Evolutionary conservation across 2,329 filamentous ascomycete species (phyloP), one percentile per base, ranked within the genome.

Genomic region (Didymella arachidicola): DNA sequence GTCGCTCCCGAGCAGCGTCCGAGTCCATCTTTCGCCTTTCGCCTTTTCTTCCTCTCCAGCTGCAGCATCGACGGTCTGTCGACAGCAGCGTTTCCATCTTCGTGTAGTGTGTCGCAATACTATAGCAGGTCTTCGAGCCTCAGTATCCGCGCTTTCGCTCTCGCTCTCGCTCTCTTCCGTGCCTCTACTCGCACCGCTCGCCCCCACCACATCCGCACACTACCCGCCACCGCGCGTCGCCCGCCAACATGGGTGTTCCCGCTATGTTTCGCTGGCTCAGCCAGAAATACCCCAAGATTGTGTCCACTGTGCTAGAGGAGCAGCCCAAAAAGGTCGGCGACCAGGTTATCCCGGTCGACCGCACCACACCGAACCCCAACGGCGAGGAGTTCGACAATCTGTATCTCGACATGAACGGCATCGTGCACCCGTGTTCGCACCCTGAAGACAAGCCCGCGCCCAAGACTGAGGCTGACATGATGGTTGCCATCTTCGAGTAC

Each of bases 331-430:
- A 88, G 64, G 87, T 98, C 77, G 92, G 97, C 84, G 94, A 93
- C 66, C 85, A 89, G 42, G 83, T 86, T 67, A 89, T 97, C 57
- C 95, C 95, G 2, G 87, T 98, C 61, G 93, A 99, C 75, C 88
- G 87, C 11, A 93, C 90, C 7, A 83, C 86, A 38, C 88, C 92
- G 6, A 99, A 99, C 73, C 96, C 96, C 2, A 99, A 99, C 79
- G 93, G 93, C 76, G 94, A 98, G 79, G 95, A 99, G 78, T 91
- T 97, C 72, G 94, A 99, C 80, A 99, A 99, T 72, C 83, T 99
- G 6, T 99, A 99, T 74, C 86, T 99, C 63, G 95, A 99, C 73
- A 98, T 99, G 94, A 99, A 99, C 78, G 96, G 95, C 76, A 99
- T 99, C 67, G 95, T 99, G 36, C 95, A 99, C 82, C 96, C 96